Base-by-base conservation (phyloP, 805 yeast species). In the Candida montana region DNA sequence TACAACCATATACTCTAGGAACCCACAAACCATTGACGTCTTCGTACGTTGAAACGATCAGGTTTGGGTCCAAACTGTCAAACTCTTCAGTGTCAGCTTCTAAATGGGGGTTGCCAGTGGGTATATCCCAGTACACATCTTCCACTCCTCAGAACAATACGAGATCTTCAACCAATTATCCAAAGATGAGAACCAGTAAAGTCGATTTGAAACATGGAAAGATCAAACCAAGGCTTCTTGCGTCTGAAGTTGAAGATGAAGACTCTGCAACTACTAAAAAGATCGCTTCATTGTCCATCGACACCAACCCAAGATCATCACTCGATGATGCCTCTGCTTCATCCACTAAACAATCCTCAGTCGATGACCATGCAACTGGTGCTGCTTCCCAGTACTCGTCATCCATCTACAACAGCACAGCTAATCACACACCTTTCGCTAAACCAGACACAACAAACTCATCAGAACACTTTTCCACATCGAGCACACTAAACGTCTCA, bases 241-340 rank as follows among this genome's bases (percentile, higher is more conserved):
- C 90, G 2, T 75, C 83, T 19, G 93, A 83, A 57, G 80, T 83
- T 29, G 90, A 81, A 47, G 87, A 82, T 41, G 75, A 69, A 27
- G 86, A 78, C 19, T 57, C 52, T 6, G 17, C 40, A 3, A 23
- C 27, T 11, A 35, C 12, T n/a, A 20, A 37, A 4, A 27, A 39
- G 16, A 34, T 35, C 12, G 23, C 33, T n/a, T n/a, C n/a, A n/a
- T n/a, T n/a, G n/a, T n/a, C n/a, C n/a, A n/a, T n/a, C n/a, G n/a
- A n/a, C n/a, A n/a, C n/a, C 5, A 13, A 30, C 4, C 15, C 20
- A 8, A 21, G 36, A 24, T 23, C 10, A 17, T 40, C 44, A 2
- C n/a, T 40, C 20, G 39, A 40, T 20, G 44, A 41, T 13, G 7
- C 30, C 3, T 12, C 29, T 11, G 24, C 19, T 3, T 43, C 41